Conservation (phyloP, 805 yeast species). For the Candida lessepsii region DNA sequence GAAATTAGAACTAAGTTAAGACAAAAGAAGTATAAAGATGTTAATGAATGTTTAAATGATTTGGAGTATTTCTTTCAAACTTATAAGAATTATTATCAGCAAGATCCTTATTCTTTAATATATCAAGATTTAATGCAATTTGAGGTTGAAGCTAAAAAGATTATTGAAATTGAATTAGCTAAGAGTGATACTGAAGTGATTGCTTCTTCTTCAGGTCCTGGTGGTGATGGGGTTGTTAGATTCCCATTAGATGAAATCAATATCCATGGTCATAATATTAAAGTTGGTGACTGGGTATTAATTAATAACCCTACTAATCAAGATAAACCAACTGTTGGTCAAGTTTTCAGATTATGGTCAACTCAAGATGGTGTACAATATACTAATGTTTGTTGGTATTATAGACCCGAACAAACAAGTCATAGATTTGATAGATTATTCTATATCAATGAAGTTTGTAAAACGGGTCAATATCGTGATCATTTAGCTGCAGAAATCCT, state of each 20-base stretch:
- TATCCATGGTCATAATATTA: conserved; percentile 67
- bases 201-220: conserved; percentile 32
- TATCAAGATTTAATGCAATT: conserved; percentile 61
- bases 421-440: conserved; percentile 88
- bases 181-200: conserved; percentile 80
- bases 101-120: conserved; percentile 55
- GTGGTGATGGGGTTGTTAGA: conserved; percentile 53
- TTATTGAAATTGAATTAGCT: conserved; percentile 66
- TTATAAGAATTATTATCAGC: conserved; percentile 56
- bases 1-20: conserved; percentile 81
- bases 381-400: conserved; percentile 96
- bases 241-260: conserved; percentile 79
- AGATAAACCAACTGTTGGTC: conserved; percentile 88
- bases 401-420: conserved; percentile 96
- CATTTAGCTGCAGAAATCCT: conserved; percentile 85
- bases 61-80: conserved; percentile 72
- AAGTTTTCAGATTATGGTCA: conserved; percentile 90
- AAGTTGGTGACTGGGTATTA: conserved; percentile 94
- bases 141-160: conserved; percentile 57
- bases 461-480: conserved; percentile 95
- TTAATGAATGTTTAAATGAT: conserved; percentile 75
- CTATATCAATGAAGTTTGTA: conserved; percentile 92
- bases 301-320: conserved; percentile 85
- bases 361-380: conserved; percentile 80
- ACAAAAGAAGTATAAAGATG: conserved; percentile 74